These are phyloP conservation scores for Metarhizium sp. DNA, from an alignment of 2,329 filamentous ascomycete genomes.

Conservation along the genomic window DNA sequence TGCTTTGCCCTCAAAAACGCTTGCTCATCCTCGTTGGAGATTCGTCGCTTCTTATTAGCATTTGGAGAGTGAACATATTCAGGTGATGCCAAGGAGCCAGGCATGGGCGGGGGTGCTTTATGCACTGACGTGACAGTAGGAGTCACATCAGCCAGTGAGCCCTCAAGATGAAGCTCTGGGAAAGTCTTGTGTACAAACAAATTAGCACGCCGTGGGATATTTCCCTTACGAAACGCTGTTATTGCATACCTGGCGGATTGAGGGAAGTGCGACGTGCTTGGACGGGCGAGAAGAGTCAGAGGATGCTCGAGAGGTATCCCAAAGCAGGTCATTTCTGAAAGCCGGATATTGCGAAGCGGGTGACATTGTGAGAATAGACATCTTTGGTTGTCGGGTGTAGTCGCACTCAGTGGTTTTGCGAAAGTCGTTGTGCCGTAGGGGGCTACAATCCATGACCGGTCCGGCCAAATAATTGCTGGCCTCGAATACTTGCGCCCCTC, in stretches of 20 bases:
- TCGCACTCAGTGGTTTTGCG: slow-evolving; percentile 16
- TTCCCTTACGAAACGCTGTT: background rate
- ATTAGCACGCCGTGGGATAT: background rate
- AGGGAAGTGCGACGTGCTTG: slow-evolving; percentile 36
- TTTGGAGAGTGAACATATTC: slow-evolving; percentile 41
- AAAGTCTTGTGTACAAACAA: slow-evolving; percentile 27
- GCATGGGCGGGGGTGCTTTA: background rate
- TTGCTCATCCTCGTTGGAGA: slow-evolving; percentile 31
- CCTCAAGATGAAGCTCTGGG: slow-evolving; percentile 31
- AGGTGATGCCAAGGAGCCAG: slow-evolving; percentile 23
- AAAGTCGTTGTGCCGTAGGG: slow-evolving; percentile 20
- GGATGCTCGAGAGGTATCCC: slow-evolving; percentile 25
- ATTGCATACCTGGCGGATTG: slow-evolving; percentile 40
- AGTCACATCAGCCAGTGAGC: slow-evolving; percentile 1
- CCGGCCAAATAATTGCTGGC: background rate
- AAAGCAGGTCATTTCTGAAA: slow-evolving; percentile 30
- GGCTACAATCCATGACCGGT: slow-evolving; percentile 33
- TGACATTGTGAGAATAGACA: slow-evolving; percentile 42
- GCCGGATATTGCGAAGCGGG: slow-evolving; percentile 29
- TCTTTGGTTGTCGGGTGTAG: slow-evolving; percentile 24
- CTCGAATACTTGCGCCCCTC: background rate
- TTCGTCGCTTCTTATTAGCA: slow-evolving; percentile 37
- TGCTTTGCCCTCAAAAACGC: slow-evolving; percentile 31
- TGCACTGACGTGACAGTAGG: background rate
- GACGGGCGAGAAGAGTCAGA: slow-evolving; percentile 24